These are phyloP conservation scores for Metschnikowia matae DNA, from an alignment of 805 yeast genomes.

Conservation along the genomic window DNA sequence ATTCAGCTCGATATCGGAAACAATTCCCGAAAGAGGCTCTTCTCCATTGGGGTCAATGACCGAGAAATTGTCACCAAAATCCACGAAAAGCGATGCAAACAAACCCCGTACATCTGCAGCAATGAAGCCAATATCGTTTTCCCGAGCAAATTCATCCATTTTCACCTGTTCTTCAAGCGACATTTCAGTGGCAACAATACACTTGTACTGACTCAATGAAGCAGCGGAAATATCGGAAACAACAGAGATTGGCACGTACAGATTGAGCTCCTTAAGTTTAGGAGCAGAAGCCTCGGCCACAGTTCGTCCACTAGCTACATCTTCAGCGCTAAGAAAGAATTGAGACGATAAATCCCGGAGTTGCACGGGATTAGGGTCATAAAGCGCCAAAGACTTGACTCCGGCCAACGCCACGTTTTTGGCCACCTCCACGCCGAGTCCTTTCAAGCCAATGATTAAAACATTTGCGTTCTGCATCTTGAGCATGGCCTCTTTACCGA, in stretches of 20 bases:
- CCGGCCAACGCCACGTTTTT: slow-evolving; percentile 97
- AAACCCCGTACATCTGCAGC: slow-evolving; percentile 81
- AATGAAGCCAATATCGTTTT: slow-evolving; percentile 70
- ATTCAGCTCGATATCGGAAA: slow-evolving; percentile 79
- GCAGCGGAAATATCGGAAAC: slow-evolving; percentile 52
- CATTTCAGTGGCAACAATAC: slow-evolving; percentile 76
- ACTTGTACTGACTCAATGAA: slow-evolving; percentile 59
- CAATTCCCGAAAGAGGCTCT: slow-evolving; percentile 82
- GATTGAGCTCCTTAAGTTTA: slow-evolving; percentile 76
- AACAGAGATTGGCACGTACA: slow-evolving; percentile 82
- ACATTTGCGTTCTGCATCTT: slow-evolving; percentile 93
- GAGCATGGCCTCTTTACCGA: slow-evolving; percentile 98
- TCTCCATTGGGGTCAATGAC: slow-evolving; percentile 88
- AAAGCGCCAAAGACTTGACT: slow-evolving; percentile 82
- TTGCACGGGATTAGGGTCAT: slow-evolving; percentile 70
- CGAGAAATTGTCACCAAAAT: slow-evolving; percentile 77
- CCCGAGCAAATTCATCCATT: slow-evolving; percentile 73
- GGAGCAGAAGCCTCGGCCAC: slow-evolving; percentile 71
- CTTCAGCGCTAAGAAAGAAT: slow-evolving; percentile 68
- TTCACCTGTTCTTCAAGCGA: slow-evolving; percentile 69
- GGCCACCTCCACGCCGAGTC: slow-evolving; percentile 94
- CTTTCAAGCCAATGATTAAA: slow-evolving; percentile 84
- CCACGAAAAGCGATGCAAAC: slow-evolving; percentile 85
- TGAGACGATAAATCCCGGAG: slow-evolving; percentile 81
- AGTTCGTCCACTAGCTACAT: slow-evolving; percentile 58